Conservation (phyloP, 2,329 filamentous ascomycete species). For the Talaromyces sp. region DNA sequence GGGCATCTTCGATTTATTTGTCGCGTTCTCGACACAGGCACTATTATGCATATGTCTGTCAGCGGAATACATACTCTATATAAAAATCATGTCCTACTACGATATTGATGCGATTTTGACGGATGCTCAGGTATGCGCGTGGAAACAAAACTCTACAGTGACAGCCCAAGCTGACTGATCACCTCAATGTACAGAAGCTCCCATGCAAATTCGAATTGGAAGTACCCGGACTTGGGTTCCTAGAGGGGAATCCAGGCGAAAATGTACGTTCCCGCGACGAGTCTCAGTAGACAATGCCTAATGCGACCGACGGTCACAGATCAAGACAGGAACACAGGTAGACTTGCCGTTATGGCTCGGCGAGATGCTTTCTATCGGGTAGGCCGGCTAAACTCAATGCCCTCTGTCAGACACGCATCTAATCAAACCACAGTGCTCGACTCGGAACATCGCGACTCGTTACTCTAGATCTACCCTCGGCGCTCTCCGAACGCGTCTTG, state of each 20-base stretch:
- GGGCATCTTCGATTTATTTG: neutral
- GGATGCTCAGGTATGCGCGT: conserved; percentile 39
- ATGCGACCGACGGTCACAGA: conserved; percentile 39
- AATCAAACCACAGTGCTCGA: conserved; percentile 32
- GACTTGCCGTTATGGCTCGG: conserved; percentile 90
- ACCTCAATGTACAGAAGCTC: conserved; percentile 65
- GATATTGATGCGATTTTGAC: conserved; percentile 48
- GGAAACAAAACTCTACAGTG: neutral
- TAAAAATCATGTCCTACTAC: conserved; percentile 42
- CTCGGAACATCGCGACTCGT: conserved; percentile 58
- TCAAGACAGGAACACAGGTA: conserved; percentile 77
- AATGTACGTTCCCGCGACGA: conserved; percentile 41
- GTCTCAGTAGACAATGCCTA: neutral
- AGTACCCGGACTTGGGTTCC: conserved; percentile 79
- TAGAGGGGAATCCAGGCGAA: conserved; percentile 74
- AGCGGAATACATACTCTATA: too few species aligned
- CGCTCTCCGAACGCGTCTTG: conserved; percentile 74
- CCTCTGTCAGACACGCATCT: neutral
- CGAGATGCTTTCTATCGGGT: conserved; percentile 70
- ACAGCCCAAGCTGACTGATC: neutral
- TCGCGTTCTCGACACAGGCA: neutral
- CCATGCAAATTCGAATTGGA: conserved; percentile 93
- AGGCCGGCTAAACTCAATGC: conserved; percentile 16
- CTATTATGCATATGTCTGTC: too few species aligned
- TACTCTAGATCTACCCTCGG: conserved; percentile 74